Evolutionary conservation across 805 yeast genomes (phyloP), one percentile per base, ranked within the genome.

Genomic region (Starmerella vitae): DNA sequence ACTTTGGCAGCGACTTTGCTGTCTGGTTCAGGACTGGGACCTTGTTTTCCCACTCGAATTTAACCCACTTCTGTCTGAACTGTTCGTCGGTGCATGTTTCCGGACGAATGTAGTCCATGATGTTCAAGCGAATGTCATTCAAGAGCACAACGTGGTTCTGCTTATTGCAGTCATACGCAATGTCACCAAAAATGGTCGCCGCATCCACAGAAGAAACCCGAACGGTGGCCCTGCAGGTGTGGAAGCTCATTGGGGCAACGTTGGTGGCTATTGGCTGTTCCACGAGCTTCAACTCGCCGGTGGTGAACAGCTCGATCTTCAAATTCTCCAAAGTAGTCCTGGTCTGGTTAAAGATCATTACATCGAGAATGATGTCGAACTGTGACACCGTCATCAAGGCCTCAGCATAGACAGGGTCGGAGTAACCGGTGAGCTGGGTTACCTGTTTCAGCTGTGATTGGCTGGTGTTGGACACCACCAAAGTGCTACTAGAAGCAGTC

Each of bases 41-140:
- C 67, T 91, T 91, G 67, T 91, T 91, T 63, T 91, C 98, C 98
- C 98, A 91, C 64, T 91, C 99, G 58, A 93, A 91, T 59, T 86
- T 96, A 59, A 85, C 84, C 99, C 99, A 91, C 97, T 86, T 88
- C 54, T 76, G 72, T 56, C 98, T 80, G 80, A 91, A 91, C 50
- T 74, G 79, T 33, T 76, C 74, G 62, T 88, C 97, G 13, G 85
- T 66, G 59, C 94, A 82, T 19, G 72, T 70, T n/a, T 93, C 91
- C 17, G 98, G 96, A 59, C 83, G 84, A 60, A 91, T 85, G 64
- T 91, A 91, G 61, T 91, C 97, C 85, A 91, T 83, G 38, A 91
- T 82, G 59, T 91, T 95, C 43, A 91, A 86, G 58, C 86, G 94
- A 36, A 91, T 85, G 58, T 91, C 97, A 54, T 83, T 84, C 56